Conservation (phyloP, 257 asterid species). For the Gardenia jasminoides region DNA sequence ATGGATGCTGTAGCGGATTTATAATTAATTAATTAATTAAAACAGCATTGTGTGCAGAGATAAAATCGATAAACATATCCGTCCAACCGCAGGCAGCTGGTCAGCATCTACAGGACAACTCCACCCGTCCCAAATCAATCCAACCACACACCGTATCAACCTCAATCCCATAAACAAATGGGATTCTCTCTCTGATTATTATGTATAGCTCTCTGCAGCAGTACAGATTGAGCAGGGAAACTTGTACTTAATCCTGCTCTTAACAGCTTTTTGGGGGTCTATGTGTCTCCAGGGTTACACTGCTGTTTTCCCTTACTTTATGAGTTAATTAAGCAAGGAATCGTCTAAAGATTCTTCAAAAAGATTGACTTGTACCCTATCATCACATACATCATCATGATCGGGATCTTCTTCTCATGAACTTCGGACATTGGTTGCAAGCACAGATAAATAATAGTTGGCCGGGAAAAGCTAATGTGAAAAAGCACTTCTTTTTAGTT, state of each 20-base stretch:
- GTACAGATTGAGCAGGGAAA: conserved; percentile 4
- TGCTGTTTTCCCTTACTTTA: conserved; percentile 7
- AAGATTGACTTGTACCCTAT: background rate
- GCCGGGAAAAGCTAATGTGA: background rate
- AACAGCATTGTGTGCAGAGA: background rate
- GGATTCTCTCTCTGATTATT: conserved; percentile 18
- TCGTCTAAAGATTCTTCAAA: conserved; percentile 19
- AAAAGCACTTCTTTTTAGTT: too few species aligned
- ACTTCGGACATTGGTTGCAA: background rate
- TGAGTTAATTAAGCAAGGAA: conserved; percentile 22
- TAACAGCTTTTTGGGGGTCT: conserved; percentile 9
- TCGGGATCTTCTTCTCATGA: conserved; percentile 2
- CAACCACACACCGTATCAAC: conserved; percentile 44
- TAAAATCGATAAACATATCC: background rate
- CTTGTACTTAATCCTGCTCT: conserved; percentile 13
- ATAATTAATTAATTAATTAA: too few species aligned
- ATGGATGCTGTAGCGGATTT: background rate
- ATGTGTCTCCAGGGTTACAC: conserved; percentile 13
- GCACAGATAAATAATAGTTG: background rate
- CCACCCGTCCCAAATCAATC: conserved; percentile 30
- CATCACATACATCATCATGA: background rate
- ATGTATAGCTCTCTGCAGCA: conserved; percentile 6
- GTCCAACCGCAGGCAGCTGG: conserved; percentile 9
- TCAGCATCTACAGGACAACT: conserved; percentile 2
- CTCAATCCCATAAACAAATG: conserved; percentile 33